Percentiles rank a stretch among this genome's conserved stretches.
phyloP scores from a whole-genome alignment of 768 basidiomycete species.

The Leucosporidium scottii region DNA sequence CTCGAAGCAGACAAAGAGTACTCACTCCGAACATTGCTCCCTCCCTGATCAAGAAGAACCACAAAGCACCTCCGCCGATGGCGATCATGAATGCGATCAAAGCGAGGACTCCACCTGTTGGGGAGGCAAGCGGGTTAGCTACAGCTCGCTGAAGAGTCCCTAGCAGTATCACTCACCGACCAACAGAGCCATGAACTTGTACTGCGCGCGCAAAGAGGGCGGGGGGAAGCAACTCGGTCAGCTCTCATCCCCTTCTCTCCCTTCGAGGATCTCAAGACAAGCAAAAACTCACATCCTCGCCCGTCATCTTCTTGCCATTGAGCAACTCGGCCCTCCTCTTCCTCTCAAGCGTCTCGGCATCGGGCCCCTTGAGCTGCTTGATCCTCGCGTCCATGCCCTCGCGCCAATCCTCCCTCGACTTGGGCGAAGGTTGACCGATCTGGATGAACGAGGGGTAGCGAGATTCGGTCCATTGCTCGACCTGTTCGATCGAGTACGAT shows the following conservation, averaged over 20 bases:
- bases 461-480: slow-evolving; percentile 89
- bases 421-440: slow-evolving; percentile 16
- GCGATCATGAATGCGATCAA: slow-evolving; percentile 14
- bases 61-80: neutral
- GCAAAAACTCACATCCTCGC: slow-evolving; percentile 17
- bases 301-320: slow-evolving; percentile 9
- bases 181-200: slow-evolving; percentile 22
- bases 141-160: too few relatives aligned
- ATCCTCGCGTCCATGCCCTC: slow-evolving; percentile 29
- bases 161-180: neutral
- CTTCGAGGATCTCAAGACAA: too few relatives aligned
- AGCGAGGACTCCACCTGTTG: slow-evolving; percentile 8
- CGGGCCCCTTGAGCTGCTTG: slow-evolving; percentile 21
- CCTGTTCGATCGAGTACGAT: too few relatives aligned
- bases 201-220: slow-evolving; percentile 11
- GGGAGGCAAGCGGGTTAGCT: too few relatives aligned
- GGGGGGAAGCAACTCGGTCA: neutral
- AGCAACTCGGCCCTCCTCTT: neutral
- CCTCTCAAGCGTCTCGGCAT: slow-evolving; percentile 11
- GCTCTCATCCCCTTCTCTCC: neutral
- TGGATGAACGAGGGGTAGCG: slow-evolving; percentile 85
- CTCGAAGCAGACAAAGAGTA: neutral
- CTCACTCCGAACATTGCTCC: slow-evolving; percentile 11
- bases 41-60: slow-evolving; percentile 18
- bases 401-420: slow-evolving; percentile 13